phyloP scores from a whole-genome alignment of 2,329 filamentous ascomycete species.

The Saccharata proteae region DNA sequence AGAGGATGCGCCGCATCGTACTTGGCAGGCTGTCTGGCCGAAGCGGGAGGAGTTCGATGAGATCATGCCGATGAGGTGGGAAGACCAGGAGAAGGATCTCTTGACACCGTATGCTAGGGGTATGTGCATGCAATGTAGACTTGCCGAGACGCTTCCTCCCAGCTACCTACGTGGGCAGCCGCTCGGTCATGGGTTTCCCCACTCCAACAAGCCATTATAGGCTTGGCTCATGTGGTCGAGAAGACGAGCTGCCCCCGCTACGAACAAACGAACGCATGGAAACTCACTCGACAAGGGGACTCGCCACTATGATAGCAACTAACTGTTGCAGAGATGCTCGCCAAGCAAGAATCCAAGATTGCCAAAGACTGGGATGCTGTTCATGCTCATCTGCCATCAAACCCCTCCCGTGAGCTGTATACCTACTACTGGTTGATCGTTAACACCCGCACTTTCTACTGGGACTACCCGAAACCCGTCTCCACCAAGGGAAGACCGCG shows the following conservation, averaged over 20 bases:
- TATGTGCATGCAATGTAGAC: constrained; percentile 8
- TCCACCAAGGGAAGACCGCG: constrained; percentile 28
- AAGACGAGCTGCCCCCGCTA: too few relatives aligned
- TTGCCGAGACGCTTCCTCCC: not conserved
- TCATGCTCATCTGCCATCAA: constrained; percentile 27
- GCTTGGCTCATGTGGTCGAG: too few relatives aligned
- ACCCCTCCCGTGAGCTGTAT: constrained; percentile 20
- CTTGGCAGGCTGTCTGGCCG: constrained; percentile 60
- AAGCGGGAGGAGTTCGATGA: constrained; percentile 45
- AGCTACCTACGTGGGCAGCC: not conserved
- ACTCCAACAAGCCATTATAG: too few relatives aligned
- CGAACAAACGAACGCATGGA: too few relatives aligned
- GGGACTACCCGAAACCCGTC: constrained; percentile 29
- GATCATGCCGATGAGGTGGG: constrained; percentile 47
- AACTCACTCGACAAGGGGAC: too few relatives aligned
- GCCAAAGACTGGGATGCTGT: constrained; percentile 38
- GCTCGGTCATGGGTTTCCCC: too few relatives aligned
- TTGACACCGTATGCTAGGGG: constrained; percentile 26
- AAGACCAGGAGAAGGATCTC: constrained; percentile 25
- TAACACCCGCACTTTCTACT: constrained; percentile 50
- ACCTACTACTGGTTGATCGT: constrained; percentile 49
- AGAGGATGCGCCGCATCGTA: constrained; percentile 33
- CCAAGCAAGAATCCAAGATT: constrained; percentile 43
- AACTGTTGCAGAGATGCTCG: constrained; percentile 30
- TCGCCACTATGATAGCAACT: not conserved